Percentiles rank a stretch among this genome's conserved stretches.
These are phyloP conservation scores for Nymphaea colorata DNA, from an alignment of 164 flowering plant genomes.

Conservation along the genomic window DNA sequence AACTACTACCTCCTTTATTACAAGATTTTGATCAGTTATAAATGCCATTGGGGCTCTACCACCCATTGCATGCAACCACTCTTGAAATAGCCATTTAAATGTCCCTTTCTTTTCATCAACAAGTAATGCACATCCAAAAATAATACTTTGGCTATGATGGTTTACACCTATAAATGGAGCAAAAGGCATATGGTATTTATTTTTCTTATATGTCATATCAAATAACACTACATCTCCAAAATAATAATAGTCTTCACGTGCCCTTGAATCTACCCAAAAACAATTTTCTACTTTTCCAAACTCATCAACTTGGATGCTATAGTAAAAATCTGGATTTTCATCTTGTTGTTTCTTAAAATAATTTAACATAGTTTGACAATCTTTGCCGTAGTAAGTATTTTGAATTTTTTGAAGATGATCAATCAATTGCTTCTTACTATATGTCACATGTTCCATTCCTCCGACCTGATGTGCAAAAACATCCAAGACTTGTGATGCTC, in stretches of 20 bases:
- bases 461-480: too few species aligned
- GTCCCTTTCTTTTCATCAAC: slow-evolving; percentile 4
- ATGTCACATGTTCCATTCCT: too few species aligned
- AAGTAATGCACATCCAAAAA: slow-evolving; percentile 5
- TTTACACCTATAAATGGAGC: slow-evolving; percentile 6
- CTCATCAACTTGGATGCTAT: slow-evolving; percentile 5
- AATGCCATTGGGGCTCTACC: slow-evolving; percentile 7
- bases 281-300: slow-evolving; percentile 1
- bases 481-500: too few species aligned
- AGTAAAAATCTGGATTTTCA: slow-evolving; percentile 1
- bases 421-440: too few species aligned
- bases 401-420: too few species aligned
- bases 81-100: slow-evolving; percentile 9
- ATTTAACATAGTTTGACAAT: neutral
- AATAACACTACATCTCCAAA: slow-evolving; percentile 6
- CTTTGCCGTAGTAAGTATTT: neutral
- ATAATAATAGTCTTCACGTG: slow-evolving; percentile 1
- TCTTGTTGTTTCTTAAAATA: slow-evolving; percentile 2
- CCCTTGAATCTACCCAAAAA: slow-evolving; percentile 6
- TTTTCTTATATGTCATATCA: slow-evolving; percentile 5
- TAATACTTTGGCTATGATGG: slow-evolving; percentile 5
- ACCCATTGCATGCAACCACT: slow-evolving; percentile 7
- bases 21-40: slow-evolving; percentile 6
- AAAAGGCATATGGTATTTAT: slow-evolving; percentile 4
- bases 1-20: slow-evolving; percentile 1